Conservation (phyloP, 805 yeast species). For the Candida bentonensis region DNA sequence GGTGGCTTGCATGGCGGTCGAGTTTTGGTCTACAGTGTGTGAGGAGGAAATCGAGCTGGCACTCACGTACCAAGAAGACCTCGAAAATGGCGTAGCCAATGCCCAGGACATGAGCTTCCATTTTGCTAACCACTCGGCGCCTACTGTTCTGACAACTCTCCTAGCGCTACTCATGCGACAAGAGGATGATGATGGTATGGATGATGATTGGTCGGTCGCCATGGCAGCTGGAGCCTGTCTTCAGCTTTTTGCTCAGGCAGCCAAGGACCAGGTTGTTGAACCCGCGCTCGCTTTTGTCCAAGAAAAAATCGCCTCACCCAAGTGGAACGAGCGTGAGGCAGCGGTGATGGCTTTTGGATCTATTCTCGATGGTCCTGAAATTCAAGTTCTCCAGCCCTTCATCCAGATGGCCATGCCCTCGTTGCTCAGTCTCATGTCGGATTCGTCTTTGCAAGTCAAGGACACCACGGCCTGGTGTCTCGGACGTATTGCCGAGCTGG, state of each 20-base stretch:
- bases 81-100: slow-evolving; percentile 7
- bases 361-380: slow-evolving; percentile 86
- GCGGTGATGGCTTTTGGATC: slow-evolving; percentile 99
- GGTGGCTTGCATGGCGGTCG: slow-evolving; percentile 97
- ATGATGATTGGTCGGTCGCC: slow-evolving; percentile 91
- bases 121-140: slow-evolving; percentile 74
- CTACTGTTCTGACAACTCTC: slow-evolving; percentile 78
- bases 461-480: slow-evolving; percentile 98
- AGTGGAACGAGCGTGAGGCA: slow-evolving; percentile 89
- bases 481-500: slow-evolving; percentile 87
- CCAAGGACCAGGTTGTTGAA: slow-evolving; percentile 73
- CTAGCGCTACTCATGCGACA: slow-evolving; percentile 70
- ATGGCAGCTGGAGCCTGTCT: slow-evolving; percentile 99
- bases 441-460: slow-evolving; percentile 68
- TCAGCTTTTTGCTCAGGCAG: slow-evolving; percentile 83
- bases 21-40: slow-evolving; percentile 99
- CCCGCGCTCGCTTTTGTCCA: slow-evolving; percentile 79
- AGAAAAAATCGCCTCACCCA: slow-evolving; percentile 40
- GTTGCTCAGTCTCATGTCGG: slow-evolving; percentile 58
- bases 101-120: slow-evolving; percentile 48
- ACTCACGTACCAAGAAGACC: slow-evolving; percentile 34
- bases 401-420: slow-evolving; percentile 77
- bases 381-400: slow-evolving; percentile 47
- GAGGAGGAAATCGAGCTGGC: slow-evolving; percentile 86
- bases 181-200: slow-evolving; percentile 82